phyloP scores from a whole-genome alignment of 768 basidiomycete genomes.

The Pulveroboletus sp. region DNA sequence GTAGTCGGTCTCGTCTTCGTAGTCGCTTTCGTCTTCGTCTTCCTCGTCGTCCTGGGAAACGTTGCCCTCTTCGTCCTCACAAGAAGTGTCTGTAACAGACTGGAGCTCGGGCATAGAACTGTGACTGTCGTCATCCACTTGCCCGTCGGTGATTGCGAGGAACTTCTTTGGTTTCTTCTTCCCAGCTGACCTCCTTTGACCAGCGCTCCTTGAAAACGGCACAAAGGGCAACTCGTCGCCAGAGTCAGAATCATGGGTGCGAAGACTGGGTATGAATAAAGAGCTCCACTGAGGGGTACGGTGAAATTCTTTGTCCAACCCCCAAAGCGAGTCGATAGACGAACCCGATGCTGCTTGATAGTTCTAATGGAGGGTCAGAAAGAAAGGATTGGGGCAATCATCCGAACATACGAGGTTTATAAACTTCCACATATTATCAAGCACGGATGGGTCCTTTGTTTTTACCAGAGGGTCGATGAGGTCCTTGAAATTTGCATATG shows the following conservation, averaged over 20 bases:
- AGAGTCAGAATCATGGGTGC: constrained; percentile 20
- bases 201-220: constrained; percentile 9
- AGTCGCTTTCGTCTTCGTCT: constrained; percentile 32
- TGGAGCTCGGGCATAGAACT: constrained; percentile 66
- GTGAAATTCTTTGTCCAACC: constrained; percentile 46
- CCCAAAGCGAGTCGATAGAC: constrained; percentile 63
- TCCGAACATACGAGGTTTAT: constrained; percentile 51
- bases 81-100: constrained; percentile 60
- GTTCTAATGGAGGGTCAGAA: constrained; percentile 43
- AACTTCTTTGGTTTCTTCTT: constrained; percentile 35
- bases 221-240: constrained; percentile 23
- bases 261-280: constrained; percentile 31
- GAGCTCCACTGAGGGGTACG: constrained; percentile 59
- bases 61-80: constrained; percentile 36
- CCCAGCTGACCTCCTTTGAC: constrained; percentile 15
- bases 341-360: constrained; percentile 50
- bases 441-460: constrained; percentile 44
- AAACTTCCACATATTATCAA: constrained; percentile 61
- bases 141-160: constrained; percentile 50
- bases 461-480: constrained; percentile 56
- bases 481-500: constrained; percentile 49
- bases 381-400: background rate
- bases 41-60: constrained; percentile 30
- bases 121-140: constrained; percentile 37
- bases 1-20: constrained; percentile 44